phyloP scores from a whole-genome alignment of 1,139 yeast genomes.

The Candida tropicalis region DNA sequence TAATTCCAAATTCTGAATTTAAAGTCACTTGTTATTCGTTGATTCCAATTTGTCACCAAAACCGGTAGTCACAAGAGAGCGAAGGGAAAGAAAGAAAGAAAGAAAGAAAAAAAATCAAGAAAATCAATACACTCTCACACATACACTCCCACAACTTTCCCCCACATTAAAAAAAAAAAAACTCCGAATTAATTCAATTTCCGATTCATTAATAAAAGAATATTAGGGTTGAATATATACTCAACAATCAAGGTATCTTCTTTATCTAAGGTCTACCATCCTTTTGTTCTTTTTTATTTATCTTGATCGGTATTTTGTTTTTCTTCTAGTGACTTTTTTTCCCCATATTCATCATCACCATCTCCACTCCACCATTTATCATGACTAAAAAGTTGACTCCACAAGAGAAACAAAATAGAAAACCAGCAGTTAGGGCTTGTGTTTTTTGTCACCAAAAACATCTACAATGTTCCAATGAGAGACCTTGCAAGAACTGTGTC shows the following conservation, averaged over 20 bases:
- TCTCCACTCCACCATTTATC: not conserved
- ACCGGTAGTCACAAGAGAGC: too few species aligned
- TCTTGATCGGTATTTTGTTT: not conserved
- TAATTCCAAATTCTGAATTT: too few species aligned
- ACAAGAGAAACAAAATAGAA: constrained; percentile 54
- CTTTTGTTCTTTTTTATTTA: not conserved
- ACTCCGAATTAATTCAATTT: constrained; percentile 4
- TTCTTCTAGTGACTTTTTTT: not conserved
- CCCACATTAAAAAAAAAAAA: not conserved
- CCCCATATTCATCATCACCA: not conserved
- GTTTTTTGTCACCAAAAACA: constrained; percentile 72
- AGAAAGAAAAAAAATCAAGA: not conserved
- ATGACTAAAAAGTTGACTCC: constrained; percentile 66
- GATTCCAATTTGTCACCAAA: constrained; percentile 1
- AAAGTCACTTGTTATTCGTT: too few species aligned
- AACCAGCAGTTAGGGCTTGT: constrained; percentile 70
- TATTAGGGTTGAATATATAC: too few species aligned
- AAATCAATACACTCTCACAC: not conserved
- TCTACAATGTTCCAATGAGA: constrained; percentile 58
- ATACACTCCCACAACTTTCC: not conserved
- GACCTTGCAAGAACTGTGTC: constrained; percentile 73
- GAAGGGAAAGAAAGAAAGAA: not conserved
- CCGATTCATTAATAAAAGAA: not conserved
- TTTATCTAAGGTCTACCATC: too few species aligned
- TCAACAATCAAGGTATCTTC: too few species aligned